phyloP scores from a whole-genome alignment of 768 basidiomycete species.

The Lentinula boryana region DNA sequence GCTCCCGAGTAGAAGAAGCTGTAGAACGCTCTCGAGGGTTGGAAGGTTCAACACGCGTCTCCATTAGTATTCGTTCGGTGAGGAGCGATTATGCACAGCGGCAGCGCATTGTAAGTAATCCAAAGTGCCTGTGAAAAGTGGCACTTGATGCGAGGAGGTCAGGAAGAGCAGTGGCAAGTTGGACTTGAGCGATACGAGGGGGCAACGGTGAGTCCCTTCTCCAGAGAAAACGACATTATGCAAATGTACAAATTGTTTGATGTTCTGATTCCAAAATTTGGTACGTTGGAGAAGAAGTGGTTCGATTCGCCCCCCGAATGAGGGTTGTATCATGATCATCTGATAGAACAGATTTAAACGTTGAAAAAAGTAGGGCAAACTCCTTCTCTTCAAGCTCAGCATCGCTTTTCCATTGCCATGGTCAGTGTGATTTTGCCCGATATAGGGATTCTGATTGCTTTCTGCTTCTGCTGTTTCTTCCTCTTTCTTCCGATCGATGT shows the following conservation, averaged over 20 bases:
- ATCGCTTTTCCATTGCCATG: constrained; percentile 55
- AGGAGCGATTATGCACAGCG: constrained; percentile 49
- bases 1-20: constrained; percentile 81
- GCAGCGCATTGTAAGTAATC: constrained; percentile 47
- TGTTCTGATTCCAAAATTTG: constrained; percentile 29
- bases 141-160: constrained; percentile 11
- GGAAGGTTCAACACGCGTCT: constrained; percentile 21
- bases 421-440: constrained; percentile 49
- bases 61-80: constrained; percentile 29
- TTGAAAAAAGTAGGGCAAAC: constrained; percentile 81
- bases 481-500: constrained; percentile 68
- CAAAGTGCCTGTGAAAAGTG: constrained; percentile 32
- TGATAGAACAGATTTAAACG: constrained; percentile 57
- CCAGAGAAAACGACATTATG: constrained; percentile 39
- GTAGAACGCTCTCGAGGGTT: constrained; percentile 25
- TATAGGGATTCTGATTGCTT: constrained; percentile 73
- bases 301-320: neutral
- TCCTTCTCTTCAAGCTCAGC: constrained; percentile 79
- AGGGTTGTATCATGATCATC: neutral
- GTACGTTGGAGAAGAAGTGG: constrained; percentile 7
- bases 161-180: constrained; percentile 21
- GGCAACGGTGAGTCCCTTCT: neutral
- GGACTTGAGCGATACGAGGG: neutral
- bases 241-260: constrained; percentile 35
- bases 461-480: constrained; percentile 55